Evolutionary conservation across 352 stramenopile genomes (phyloP).

Genomic region (Globisporangium sylvaticum): DNA sequence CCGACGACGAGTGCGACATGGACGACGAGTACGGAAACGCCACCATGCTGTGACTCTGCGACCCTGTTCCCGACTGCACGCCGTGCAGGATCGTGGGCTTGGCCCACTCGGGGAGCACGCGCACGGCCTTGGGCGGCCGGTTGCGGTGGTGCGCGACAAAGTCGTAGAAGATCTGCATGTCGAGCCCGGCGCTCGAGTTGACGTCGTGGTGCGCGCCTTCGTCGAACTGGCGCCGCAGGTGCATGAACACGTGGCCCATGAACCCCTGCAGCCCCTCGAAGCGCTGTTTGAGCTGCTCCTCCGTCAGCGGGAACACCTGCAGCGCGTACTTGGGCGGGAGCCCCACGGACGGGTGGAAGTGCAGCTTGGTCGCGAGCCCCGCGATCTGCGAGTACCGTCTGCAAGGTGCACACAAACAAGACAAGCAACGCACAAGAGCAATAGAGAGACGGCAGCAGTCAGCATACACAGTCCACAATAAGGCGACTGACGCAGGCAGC

Average conservation of each 20-base stretch:
- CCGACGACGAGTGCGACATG: constrained; percentile 17
- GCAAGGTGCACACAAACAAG: neutral
- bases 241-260: constrained; percentile 41
- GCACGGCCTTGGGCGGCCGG: constrained; percentile 44
- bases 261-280: constrained; percentile 65
- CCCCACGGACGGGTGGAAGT: constrained; percentile 63
- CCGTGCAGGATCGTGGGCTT: constrained; percentile 29
- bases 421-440: neutral
- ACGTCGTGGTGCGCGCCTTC: constrained; percentile 62
- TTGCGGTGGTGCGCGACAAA: constrained; percentile 71
- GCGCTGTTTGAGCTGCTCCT: constrained; percentile 56
- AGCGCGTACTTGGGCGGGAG: constrained; percentile 80
- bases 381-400: constrained; percentile 80
- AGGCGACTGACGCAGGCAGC: too few species aligned
- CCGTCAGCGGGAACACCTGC: constrained; percentile 68
- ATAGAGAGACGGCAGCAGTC: neutral
- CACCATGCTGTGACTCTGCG: neutral
- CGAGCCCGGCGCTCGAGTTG: constrained; percentile 47
- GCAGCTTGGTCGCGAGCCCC: constrained; percentile 47
- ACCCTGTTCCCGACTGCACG: constrained; percentile 5
- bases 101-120: constrained; percentile 57
- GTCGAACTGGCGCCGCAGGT: constrained; percentile 41
- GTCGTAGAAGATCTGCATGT: constrained; percentile 84
- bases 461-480: too few species aligned
- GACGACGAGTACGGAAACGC: constrained; percentile 11